Evolutionary conservation across 1,284 basidiomycete species (phyloP).

Genomic region (Malassezia cuniculi): DNA sequence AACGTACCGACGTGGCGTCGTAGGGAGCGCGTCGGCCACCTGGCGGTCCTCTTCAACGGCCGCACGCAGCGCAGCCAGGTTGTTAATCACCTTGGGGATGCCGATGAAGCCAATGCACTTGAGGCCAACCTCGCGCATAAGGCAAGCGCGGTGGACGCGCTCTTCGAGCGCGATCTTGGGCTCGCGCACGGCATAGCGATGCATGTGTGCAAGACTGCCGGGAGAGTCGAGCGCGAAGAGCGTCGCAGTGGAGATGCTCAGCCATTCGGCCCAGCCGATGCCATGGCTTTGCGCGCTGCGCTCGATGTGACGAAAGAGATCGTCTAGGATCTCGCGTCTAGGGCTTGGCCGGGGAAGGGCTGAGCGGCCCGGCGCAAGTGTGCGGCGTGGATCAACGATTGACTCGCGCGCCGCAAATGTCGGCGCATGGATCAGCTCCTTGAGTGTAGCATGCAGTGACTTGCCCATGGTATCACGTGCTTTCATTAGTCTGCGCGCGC

Average conservation of each 20-base stretch:
- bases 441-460: constrained; percentile 49
- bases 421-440: constrained; percentile 60
- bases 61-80: constrained; percentile 37
- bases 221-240: constrained; percentile 70
- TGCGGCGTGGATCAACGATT: constrained; percentile 43
- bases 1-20: constrained; percentile 27
- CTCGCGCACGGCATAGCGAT: constrained; percentile 56
- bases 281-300: constrained; percentile 55
- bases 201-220: constrained; percentile 62
- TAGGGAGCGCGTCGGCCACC: constrained; percentile 26
- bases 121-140: constrained; percentile 83
- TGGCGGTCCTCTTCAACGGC: constrained; percentile 34
- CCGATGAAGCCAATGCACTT: constrained; percentile 88
- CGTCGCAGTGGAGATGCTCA: constrained; percentile 70
- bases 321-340: constrained; percentile 51
- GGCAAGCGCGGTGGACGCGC: constrained; percentile 53
- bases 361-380: constrained; percentile 38
- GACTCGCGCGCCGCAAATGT: constrained; percentile 57
- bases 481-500: neutral
- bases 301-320: constrained; percentile 51
- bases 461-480: neutral
- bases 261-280: constrained; percentile 61
- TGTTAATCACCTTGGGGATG: constrained; percentile 56
- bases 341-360: constrained; percentile 57
- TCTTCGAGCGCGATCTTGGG: constrained; percentile 51